These are phyloP conservation scores for Aegilops sharonensis DNA, from an alignment of 176 grass and related monocot genomes.

Conservation along the genomic window DNA sequence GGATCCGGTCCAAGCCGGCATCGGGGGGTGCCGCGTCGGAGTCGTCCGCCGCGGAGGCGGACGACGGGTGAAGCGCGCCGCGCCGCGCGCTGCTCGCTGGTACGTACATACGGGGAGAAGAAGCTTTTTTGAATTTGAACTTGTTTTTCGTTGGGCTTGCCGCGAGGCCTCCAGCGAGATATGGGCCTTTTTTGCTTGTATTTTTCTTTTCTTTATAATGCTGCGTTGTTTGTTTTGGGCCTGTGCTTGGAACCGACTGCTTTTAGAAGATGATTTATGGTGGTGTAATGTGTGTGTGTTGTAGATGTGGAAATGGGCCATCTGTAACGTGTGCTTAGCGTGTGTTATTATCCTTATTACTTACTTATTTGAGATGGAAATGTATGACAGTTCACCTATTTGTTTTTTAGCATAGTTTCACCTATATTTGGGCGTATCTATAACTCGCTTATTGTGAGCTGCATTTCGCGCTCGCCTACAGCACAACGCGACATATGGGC, in stretches of 20 bases:
- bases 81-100: background rate
- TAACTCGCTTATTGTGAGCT: too few relatives aligned
- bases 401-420: background rate
- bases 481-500: too few relatives aligned
- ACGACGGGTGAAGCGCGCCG: background rate
- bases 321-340: slow-evolving; percentile 25
- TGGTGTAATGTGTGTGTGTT: slow-evolving; percentile 13
- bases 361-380: background rate
- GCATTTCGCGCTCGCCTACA: too few relatives aligned
- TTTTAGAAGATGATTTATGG: background rate
- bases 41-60: background rate
- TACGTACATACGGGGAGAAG: too few relatives aligned
- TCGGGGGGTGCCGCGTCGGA: background rate
- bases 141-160: too few relatives aligned
- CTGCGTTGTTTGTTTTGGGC: background rate
- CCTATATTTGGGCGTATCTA: too few relatives aligned
- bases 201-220: background rate
- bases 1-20: background rate
- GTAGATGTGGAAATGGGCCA: background rate
- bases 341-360: slow-evolving; percentile 9
- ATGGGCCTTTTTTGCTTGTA: background rate
- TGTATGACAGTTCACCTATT: background rate
- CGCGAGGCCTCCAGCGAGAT: background rate
- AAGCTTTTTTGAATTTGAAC: too few relatives aligned
- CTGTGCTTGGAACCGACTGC: background rate